Evolutionary conservation across 2,329 filamentous ascomycete species (phyloP).

Genomic region (Penicillium sp.): DNA sequence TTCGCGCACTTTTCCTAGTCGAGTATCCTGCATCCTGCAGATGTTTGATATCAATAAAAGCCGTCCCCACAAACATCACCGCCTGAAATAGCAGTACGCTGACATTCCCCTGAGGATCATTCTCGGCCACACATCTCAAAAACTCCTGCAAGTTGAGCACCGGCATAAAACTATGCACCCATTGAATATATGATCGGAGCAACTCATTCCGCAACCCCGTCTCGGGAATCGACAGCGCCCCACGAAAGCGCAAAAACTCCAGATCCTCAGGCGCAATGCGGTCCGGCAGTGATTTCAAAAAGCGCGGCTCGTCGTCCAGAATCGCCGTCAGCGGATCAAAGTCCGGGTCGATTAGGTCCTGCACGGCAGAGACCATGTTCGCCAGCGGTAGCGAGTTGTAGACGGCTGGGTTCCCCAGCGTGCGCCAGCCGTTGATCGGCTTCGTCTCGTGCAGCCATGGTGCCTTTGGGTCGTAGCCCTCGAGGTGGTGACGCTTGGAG

Average conservation of each 20-base stretch:
- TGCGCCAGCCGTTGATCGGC: conserved; percentile 29
- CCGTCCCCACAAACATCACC: conserved; percentile 87
- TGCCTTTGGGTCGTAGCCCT: conserved; percentile 32
- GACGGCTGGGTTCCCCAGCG: conserved; percentile 32
- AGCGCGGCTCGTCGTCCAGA: conserved; percentile 53
- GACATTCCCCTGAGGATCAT: conserved; percentile 68
- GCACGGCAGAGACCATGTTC: conserved; percentile 42
- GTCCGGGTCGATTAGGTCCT: conserved; percentile 41
- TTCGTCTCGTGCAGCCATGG: conserved; percentile 35
- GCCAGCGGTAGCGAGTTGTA: conserved; percentile 34
- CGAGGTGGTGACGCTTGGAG: conserved; percentile 27
- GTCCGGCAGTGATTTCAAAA: conserved; percentile 73
- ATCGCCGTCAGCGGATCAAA: conserved; percentile 42
- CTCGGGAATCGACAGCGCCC: conserved; percentile 72
- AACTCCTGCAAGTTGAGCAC: conserved; percentile 67
- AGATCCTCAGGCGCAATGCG: conserved; percentile 77
- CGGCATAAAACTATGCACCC: conserved; percentile 89
- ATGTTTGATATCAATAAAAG: conserved; percentile 75
- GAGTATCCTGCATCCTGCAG: conserved; percentile 73
- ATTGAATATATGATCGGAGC: conserved; percentile 76
- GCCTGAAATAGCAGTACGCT: conserved; percentile 86
- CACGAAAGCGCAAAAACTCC: conserved; percentile 75
- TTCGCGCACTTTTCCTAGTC: conserved; percentile 74
- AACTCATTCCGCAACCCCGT: conserved; percentile 71
- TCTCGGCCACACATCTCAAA: conserved; percentile 56